These are phyloP conservation scores for Fusarium humuli DNA, from an alignment of 2,329 filamentous ascomycete genomes.

Conservation along the genomic window DNA sequence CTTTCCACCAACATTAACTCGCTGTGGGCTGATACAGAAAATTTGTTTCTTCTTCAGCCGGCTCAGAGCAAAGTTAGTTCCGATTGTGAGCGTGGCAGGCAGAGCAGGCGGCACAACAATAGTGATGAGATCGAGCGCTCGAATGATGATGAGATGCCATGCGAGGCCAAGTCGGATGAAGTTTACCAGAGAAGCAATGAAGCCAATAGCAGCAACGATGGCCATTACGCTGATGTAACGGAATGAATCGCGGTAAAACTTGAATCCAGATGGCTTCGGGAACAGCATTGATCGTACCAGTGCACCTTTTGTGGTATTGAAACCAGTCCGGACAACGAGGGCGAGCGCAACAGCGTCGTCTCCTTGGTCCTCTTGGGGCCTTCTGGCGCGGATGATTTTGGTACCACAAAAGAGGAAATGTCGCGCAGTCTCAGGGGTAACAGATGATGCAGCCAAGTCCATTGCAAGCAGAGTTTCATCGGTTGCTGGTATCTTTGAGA, in stretches of 20 bases:
- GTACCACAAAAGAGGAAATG: slow-evolving; percentile 96
- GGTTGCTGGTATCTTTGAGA: slow-evolving; percentile 88
- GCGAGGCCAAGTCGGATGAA: slow-evolving; percentile 86
- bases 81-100: slow-evolving; percentile 94
- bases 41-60: slow-evolving; percentile 90
- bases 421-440: slow-evolving; percentile 84
- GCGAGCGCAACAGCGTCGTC: slow-evolving; percentile 92
- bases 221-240: slow-evolving; percentile 98
- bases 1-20: slow-evolving; percentile 96
- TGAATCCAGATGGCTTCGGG: slow-evolving; percentile 97
- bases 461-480: slow-evolving; percentile 82
- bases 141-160: slow-evolving; percentile 91
- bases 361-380: slow-evolving; percentile 85
- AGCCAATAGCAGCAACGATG: slow-evolving; percentile 84
- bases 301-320: slow-evolving; percentile 97
- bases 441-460: slow-evolving; percentile 82
- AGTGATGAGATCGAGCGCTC: slow-evolving; percentile 94
- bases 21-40: slow-evolving; percentile 97
- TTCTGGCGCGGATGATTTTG: slow-evolving; percentile 89
- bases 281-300: slow-evolving; percentile 98
- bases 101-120: slow-evolving; percentile 96
- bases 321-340: slow-evolving; percentile 92
- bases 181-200: slow-evolving; percentile 91
- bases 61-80: slow-evolving; percentile 91
- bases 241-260: slow-evolving; percentile 98